A percentile compares a stretch with the other conserved stretches of the same genome.
phyloP scores from a whole-genome alignment of 164 flowering plant genomes.

The Santalum album region DNA sequence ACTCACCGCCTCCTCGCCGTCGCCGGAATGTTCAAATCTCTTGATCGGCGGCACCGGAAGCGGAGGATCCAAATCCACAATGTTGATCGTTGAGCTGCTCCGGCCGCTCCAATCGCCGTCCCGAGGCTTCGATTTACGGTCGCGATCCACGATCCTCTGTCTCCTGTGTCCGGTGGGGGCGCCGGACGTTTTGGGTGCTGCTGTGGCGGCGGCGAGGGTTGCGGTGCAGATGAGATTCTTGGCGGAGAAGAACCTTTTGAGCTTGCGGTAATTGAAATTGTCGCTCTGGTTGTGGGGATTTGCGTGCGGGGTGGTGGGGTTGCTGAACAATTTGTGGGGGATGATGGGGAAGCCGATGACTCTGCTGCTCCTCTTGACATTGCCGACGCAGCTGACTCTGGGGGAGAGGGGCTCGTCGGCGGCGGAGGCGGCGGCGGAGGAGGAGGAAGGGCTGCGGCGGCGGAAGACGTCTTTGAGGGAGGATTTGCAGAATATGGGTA shows the following conservation, averaged over 20 bases:
- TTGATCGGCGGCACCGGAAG: conserved; percentile 66
- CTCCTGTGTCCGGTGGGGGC: conserved; percentile 2
- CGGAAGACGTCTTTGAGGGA: conserved; percentile 27
- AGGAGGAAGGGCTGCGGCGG: conserved; percentile 9
- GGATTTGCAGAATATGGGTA: conserved; percentile 39
- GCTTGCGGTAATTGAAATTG: conserved; percentile 27
- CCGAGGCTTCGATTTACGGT: neutral
- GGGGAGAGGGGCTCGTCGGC: conserved; percentile 42
- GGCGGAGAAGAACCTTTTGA: conserved; percentile 33
- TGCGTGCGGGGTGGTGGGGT: neutral
- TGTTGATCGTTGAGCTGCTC: conserved; percentile 9
- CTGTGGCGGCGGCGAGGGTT: neutral
- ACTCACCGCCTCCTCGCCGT: conserved; percentile 16
- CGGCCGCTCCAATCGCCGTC: neutral
- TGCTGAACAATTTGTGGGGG: too few species aligned
- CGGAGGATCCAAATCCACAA: conserved; percentile 61
- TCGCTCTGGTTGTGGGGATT: too few species aligned
- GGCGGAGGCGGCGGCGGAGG: conserved; percentile 6
- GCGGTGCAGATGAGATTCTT: conserved; percentile 15
- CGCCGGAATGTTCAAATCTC: conserved; percentile 8
- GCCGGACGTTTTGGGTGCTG: conserved; percentile 1
- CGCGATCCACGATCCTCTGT: conserved; percentile 5
- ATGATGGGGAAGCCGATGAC: conserved; percentile 25
- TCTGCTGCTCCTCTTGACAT: conserved; percentile 39
- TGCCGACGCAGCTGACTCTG: conserved; percentile 50